A percentile compares a stretch with the other conserved stretches of the same genome.
These are phyloP conservation scores for Talaromyces rugulosus DNA, from an alignment of 2,329 filamentous ascomycete species.

Conservation along the genomic window DNA sequence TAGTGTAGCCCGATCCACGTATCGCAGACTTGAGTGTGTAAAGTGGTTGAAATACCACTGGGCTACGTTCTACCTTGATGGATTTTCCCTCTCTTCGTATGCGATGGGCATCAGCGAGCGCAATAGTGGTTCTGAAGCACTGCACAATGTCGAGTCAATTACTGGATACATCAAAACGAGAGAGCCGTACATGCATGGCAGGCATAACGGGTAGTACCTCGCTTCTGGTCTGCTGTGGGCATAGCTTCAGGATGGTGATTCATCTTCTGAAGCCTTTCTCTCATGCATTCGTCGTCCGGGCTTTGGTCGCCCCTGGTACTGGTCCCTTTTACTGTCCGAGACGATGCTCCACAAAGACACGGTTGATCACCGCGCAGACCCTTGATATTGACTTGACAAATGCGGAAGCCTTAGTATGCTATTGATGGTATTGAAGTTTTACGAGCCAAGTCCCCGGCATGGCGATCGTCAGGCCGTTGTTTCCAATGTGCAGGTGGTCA, in stretches of 20 bases:
- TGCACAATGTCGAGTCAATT: not conserved
- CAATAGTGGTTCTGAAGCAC: slow-evolving; percentile 45
- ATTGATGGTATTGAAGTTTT: not conserved
- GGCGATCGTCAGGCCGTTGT: not conserved
- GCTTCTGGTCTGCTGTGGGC: not conserved
- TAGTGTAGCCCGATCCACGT: slow-evolving; percentile 39
- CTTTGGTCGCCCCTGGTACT: not conserved
- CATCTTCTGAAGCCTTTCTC: not conserved
- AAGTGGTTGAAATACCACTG: slow-evolving; percentile 23
- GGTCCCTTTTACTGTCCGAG: not conserved
- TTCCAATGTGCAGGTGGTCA: slow-evolving; percentile 36
- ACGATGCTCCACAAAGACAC: not conserved
- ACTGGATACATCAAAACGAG: not conserved
- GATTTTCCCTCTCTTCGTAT: slow-evolving; percentile 22
- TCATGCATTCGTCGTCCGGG: not conserved
- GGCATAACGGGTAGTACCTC: not conserved
- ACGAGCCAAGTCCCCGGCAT: not conserved
- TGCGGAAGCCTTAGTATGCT: not conserved
- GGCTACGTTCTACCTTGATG: slow-evolving; percentile 23
- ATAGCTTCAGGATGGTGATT: slow-evolving; percentile 8
- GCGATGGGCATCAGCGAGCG: slow-evolving; percentile 48
- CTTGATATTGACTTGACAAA: not conserved
- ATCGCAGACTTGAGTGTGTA: slow-evolving; percentile 29
- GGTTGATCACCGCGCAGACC: not conserved
- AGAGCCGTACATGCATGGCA: not conserved